Base-by-base conservation (phyloP, 2,329 filamentous ascomycete genomes). In the Ramichloridium luteum region DNA sequence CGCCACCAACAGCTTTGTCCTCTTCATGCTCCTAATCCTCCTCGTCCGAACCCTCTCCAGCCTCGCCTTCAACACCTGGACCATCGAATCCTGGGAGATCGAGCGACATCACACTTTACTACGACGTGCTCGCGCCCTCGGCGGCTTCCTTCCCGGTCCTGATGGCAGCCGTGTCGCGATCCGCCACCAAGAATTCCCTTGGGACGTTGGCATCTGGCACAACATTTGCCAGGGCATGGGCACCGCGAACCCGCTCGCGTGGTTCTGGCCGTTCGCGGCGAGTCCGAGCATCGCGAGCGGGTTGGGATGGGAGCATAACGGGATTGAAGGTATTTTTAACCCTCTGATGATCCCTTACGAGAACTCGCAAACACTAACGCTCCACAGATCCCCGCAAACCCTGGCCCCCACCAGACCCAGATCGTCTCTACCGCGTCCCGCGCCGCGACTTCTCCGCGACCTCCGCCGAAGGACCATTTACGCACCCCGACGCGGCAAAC, bases 171-270 rank as follows among this genome's bases (percentile, higher is more conserved):
- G 61, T 34, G 40, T 76, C 2, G 57, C 62, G 8, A 67, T 80
- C 26, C 62, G 69, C 35, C 69, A 65, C 32, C 70, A 86, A 46
- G 80, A 88, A 54, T 90, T 84, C 45, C 83, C 82, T 0, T 90
- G 85, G 56, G 82, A 92, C 48, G 59, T 88, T 27, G 80, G 80
- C 30, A 62, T 90, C 45, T 84, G 73, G 59, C 53, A 60, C 20
- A 92, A 92, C 53, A 65, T 88, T 50, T 66, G 68, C 11, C 76
- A 82, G 49, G 78, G 75, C 11, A 86, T 90, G 78, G 80, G 80
- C 3, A 76, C 72, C 1, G 43, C 51, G 5, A 84, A 82, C 49
- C 53, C 70, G 0, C 41, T 84, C 0, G 51, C 67, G 5, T 90
- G 82, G 82, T 58, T 83, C 35, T 70, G 72, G 43, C 82, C 82